Evolutionary conservation across 2,329 filamentous ascomycete species (phyloP).

Genomic region (Madurella fahalii): DNA sequence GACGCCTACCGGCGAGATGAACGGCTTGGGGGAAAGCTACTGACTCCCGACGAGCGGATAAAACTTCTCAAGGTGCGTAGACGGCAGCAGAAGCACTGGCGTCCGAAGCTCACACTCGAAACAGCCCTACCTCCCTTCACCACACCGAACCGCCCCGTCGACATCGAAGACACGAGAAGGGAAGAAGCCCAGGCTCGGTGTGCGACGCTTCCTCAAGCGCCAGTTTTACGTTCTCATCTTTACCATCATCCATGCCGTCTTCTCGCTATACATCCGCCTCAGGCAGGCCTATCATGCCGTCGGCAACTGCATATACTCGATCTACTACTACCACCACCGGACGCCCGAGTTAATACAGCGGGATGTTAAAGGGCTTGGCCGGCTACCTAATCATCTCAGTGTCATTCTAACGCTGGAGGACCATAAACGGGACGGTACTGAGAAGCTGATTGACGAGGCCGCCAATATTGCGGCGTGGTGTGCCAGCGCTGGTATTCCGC

Average conservation of each 20-base stretch:
- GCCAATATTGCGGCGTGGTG: constrained; percentile 93
- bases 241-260: constrained; percentile 70
- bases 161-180: constrained; percentile 20
- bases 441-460: constrained; percentile 82
- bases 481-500: constrained; percentile 79
- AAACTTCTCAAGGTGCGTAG: constrained; percentile 42
- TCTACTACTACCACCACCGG: constrained; percentile 92
- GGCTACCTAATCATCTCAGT: constrained; percentile 80
- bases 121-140: constrained; percentile 36
- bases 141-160: constrained; percentile 28
- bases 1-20: constrained; percentile 44
- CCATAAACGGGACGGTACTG: constrained; percentile 64
- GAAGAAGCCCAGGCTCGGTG: constrained; percentile 45
- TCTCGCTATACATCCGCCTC: constrained; percentile 81
- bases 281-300: constrained; percentile 77
- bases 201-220: constrained; percentile 57
- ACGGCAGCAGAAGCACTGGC: constrained; percentile 19
- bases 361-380: constrained; percentile 71
- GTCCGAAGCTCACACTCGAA: not conserved
- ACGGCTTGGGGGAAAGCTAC: constrained; percentile 37
- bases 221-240: constrained; percentile 66
- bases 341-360: constrained; percentile 88
- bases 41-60: constrained; percentile 42
- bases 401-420: constrained; percentile 75
- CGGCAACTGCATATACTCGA: constrained; percentile 69